phyloP scores from a whole-genome alignment of 2,329 filamentous ascomycete genomes.

The Neonectria punicea region DNA sequence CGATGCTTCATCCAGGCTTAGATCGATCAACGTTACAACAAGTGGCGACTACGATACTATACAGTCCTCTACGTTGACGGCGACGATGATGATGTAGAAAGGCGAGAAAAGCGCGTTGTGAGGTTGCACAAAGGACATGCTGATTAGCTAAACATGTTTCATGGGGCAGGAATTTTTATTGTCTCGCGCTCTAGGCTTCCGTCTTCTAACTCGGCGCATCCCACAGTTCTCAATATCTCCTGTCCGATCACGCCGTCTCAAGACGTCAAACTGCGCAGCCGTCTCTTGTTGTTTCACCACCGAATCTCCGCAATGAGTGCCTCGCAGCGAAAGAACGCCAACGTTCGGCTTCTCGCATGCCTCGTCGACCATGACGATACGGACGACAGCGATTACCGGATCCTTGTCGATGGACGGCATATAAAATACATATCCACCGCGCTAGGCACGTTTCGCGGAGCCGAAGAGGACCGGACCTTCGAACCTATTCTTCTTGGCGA shows the following conservation, averaged over 20 bases:
- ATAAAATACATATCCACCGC: constrained; percentile 42
- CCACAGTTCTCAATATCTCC: background rate
- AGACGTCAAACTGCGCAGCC: background rate
- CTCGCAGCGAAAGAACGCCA: constrained; percentile 30
- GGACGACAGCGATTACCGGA: constrained; percentile 42
- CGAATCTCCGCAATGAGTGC: constrained; percentile 6
- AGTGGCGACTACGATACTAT: no score
- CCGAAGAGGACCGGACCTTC: constrained; percentile 41
- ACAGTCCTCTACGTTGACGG: no score
- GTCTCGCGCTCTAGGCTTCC: no score
- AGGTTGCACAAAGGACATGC: no score
- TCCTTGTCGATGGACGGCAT: constrained; percentile 38
- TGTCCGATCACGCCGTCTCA: background rate
- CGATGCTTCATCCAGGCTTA: no score
- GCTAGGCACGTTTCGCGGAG: constrained; percentile 38
- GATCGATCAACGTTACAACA: no score
- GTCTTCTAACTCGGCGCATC: no score
- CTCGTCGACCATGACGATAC: constrained; percentile 38
- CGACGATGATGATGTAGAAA: no score
- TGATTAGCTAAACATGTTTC: no score
- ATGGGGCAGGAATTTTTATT: no score
- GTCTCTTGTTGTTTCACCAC: background rate
- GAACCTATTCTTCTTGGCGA: constrained; percentile 39
- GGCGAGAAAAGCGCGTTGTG: no score
- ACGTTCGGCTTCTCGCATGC: constrained; percentile 41